phyloP scores from a whole-genome alignment of 2,329 filamentous ascomycete species.

The Sarocladium brachiariae region DNA sequence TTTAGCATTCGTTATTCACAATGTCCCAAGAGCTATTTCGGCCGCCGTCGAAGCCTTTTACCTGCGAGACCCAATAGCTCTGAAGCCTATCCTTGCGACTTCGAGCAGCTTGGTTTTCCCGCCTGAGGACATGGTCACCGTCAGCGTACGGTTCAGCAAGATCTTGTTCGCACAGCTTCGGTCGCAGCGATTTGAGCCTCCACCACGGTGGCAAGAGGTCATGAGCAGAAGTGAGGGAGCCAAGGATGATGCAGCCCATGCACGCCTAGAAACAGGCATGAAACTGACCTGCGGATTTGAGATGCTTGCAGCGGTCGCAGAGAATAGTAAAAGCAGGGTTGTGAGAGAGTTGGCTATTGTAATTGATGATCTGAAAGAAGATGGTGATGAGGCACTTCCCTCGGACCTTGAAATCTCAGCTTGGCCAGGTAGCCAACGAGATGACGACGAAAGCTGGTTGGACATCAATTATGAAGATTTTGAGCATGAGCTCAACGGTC shows the following conservation, averaged over 20 bases:
- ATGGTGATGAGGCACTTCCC: constrained; percentile 61
- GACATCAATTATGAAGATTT: constrained; percentile 89
- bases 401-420: constrained; percentile 61
- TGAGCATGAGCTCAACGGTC: constrained; percentile 65
- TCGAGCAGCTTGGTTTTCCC: constrained; percentile 55
- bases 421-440: constrained; percentile 57
- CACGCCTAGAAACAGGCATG: constrained; percentile 67
- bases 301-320: constrained; percentile 66
- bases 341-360: constrained; percentile 72
- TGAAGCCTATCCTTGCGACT: constrained; percentile 60
- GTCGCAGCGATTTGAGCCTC: constrained; percentile 72
- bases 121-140: constrained; percentile 70
- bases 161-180: constrained; percentile 86
- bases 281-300: constrained; percentile 88
- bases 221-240: neutral
- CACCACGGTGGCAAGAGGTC: constrained; percentile 37
- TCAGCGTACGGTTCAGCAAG: constrained; percentile 77
- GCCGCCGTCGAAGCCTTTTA: constrained; percentile 90
- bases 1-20: constrained; percentile 71
- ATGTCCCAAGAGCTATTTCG: constrained; percentile 68
- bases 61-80: constrained; percentile 70
- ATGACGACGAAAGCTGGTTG: constrained; percentile 86
- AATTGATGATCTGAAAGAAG: constrained; percentile 67
- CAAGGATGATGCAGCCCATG: constrained; percentile 16
- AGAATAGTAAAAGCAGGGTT: constrained; percentile 59